These are phyloP conservation scores for Gracilaria domingensis DNA, from an alignment of 23 red algal species.

Conservation along the genomic window DNA sequence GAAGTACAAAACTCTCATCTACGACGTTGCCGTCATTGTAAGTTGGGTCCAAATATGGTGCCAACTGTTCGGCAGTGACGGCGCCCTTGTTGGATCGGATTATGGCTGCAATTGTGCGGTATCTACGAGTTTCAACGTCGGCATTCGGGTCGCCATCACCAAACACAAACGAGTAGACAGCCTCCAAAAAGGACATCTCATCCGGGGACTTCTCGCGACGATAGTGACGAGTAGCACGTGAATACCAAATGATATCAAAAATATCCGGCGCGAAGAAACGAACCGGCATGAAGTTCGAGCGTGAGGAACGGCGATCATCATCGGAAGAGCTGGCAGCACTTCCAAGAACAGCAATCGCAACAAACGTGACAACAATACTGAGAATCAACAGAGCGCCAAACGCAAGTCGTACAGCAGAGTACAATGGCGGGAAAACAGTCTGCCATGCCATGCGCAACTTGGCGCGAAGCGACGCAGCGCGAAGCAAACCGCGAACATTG, in stretches of 20 bases:
- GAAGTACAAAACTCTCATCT: slow-evolving; percentile 90
- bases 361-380: slow-evolving; percentile 81
- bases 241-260: slow-evolving; percentile 84
- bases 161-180: slow-evolving; percentile 97
- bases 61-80: slow-evolving; percentile 94
- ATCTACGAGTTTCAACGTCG: slow-evolving; percentile 77
- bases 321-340: slow-evolving; percentile 63
- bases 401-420: slow-evolving; percentile 72
- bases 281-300: slow-evolving; percentile 38
- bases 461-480: slow-evolving; percentile 50
- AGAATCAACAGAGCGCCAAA: slow-evolving; percentile 91
- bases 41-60: slow-evolving; percentile 73
- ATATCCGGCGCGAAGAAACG: slow-evolving; percentile 79
- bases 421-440: slow-evolving; percentile 66
- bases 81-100: slow-evolving; percentile 87
- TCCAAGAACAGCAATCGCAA: slow-evolving; percentile 67
- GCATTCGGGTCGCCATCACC: slow-evolving; percentile 97
- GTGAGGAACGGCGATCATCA: slow-evolving; percentile 36
- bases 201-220: slow-evolving; percentile 24
- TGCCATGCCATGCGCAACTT: slow-evolving; percentile 66
- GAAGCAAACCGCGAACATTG: slow-evolving; percentile 65
- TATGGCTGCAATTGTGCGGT: slow-evolving; percentile 69
- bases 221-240: slow-evolving; percentile 15
- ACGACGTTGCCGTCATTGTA: slow-evolving; percentile 35
- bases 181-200: slow-evolving; percentile 92